A percentile compares a stretch with the other conserved stretches of the same genome.
Conservation (phyloP, 2,329 filamentous ascomycete genomes). For the Botrytis fragariae region DNA sequence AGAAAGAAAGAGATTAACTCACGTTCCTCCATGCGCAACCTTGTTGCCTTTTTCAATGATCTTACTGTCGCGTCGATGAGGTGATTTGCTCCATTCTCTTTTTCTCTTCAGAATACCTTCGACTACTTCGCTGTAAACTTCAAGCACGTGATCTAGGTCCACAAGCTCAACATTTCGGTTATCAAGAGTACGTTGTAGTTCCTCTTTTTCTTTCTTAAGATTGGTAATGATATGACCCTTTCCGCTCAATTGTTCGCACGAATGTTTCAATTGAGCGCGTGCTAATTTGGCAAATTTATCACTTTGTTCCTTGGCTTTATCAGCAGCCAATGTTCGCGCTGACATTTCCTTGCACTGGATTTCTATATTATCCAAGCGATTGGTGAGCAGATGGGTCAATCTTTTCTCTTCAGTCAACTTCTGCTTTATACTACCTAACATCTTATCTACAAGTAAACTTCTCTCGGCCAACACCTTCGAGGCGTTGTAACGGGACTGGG, state of each 20-base stretch:
- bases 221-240: not conserved
- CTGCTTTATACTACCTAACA: not conserved
- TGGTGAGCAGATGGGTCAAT: too few species aligned
- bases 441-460: not conserved
- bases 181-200: not conserved
- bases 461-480: not conserved
- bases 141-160: not conserved
- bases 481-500: not conserved
- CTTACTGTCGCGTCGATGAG: not conserved
- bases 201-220: not conserved
- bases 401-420: not conserved
- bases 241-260: too few species aligned
- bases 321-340: not conserved
- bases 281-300: not conserved
- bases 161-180: not conserved
- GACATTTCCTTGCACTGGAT: not conserved
- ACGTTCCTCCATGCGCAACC: slow-evolving; percentile 5
- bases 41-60: not conserved
- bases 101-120: not conserved
- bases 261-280: not conserved
- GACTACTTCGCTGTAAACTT: not conserved
- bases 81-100: not conserved
- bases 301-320: not conserved
- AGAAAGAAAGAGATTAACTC: not conserved
- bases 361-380: too few species aligned